Conservation (phyloP, 106 monocot species). For the Dactylorhiza incarnata region DNA sequence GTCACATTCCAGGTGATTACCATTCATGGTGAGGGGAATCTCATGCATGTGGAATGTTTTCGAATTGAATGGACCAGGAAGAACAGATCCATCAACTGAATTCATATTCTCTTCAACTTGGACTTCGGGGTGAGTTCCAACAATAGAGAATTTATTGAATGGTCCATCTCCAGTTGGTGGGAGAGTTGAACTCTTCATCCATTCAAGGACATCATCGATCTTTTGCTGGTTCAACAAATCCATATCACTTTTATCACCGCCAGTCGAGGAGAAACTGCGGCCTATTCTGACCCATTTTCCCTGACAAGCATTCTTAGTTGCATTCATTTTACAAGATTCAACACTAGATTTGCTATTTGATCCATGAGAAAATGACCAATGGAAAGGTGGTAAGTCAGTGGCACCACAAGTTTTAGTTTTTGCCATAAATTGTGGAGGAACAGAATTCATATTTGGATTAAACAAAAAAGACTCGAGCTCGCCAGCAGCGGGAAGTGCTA, state of each 20-base stretch:
- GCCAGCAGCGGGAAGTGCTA: slow-evolving; percentile 37
- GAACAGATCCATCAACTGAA: slow-evolving; percentile 3
- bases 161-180: slow-evolving; percentile 10
- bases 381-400: slow-evolving; percentile 57
- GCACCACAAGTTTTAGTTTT: slow-evolving; percentile 1
- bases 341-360: slow-evolving; percentile 34
- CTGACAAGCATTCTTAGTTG: slow-evolving; percentile 31
- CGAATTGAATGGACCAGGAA: slow-evolving; percentile 9
- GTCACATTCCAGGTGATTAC: slow-evolving; percentile 7
- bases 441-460: slow-evolving; percentile 14
- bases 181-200: slow-evolving; percentile 8
- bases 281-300: slow-evolving; percentile 68
- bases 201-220: slow-evolving; percentile 31
- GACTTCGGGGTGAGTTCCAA: slow-evolving; percentile 8
- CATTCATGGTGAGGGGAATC: slow-evolving; percentile 1
- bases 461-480: slow-evolving; percentile 39
- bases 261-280: slow-evolving; percentile 15
- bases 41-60: slow-evolving; percentile 2
- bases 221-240: slow-evolving; percentile 24
- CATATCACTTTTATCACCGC: slow-evolving; percentile 10
- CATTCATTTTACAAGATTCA: slow-evolving; percentile 44
- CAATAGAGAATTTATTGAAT: background rate
- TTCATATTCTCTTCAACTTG: slow-evolving; percentile 3
- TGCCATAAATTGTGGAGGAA: slow-evolving; percentile 5
- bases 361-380: slow-evolving; percentile 59